Conservation (phyloP, 192 early-diverging fungal genomes). For the Gamsiella multidivaricata region DNA sequence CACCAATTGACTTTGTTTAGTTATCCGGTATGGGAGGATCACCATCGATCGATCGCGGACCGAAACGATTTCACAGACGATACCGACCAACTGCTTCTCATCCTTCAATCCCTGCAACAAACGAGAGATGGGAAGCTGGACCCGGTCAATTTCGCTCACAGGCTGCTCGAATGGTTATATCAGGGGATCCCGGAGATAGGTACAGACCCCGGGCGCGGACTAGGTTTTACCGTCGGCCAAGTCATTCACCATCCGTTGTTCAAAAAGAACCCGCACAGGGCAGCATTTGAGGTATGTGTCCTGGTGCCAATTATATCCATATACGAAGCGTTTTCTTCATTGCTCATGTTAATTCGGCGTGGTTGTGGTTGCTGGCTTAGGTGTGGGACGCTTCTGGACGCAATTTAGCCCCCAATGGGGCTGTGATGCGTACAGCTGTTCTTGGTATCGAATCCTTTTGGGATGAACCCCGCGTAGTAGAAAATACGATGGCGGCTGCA, state of each 20-base stretch:
- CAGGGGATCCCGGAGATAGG: constrained; percentile 61
- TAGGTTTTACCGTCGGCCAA: constrained; percentile 60
- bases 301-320: neutral
- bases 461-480: constrained; percentile 52
- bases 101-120: constrained; percentile 62
- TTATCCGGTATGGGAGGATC: constrained; percentile 41
- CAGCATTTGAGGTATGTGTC: constrained; percentile 44
- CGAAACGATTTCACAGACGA: constrained; percentile 50
- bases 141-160: constrained; percentile 60
- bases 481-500: constrained; percentile 54
- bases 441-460: constrained; percentile 48
- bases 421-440: constrained; percentile 55
- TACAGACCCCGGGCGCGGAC: constrained; percentile 63
- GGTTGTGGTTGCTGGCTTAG: neutral
- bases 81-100: constrained; percentile 67
- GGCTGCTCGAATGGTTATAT: constrained; percentile 60
- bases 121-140: constrained; percentile 56
- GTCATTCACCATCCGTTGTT: constrained; percentile 61
- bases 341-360: neutral
- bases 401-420: constrained; percentile 53
- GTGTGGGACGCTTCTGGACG: constrained; percentile 38
- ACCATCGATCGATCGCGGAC: constrained; percentile 16
- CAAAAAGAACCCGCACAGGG: constrained; percentile 54
- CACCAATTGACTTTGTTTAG: neutral
- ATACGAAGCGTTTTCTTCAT: neutral